Conservation (phyloP, 345 rosid species). For the Fremontodendron californicum region DNA sequence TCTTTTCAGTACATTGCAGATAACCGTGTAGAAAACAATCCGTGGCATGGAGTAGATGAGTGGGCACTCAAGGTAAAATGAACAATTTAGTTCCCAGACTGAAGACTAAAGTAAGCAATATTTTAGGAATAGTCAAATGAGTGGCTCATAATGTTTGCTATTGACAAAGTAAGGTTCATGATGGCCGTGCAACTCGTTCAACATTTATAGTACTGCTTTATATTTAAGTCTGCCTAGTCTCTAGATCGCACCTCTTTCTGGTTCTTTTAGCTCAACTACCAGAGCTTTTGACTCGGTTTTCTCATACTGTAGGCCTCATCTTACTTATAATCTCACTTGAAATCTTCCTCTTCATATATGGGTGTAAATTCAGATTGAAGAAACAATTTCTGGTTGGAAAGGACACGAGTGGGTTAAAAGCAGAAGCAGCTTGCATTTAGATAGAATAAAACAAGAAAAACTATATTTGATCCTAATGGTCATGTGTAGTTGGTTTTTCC, state of each 20-base stretch:
- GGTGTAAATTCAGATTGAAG: neutral
- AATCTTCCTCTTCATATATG: neutral
- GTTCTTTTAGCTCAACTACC: neutral
- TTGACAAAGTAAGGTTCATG: neutral
- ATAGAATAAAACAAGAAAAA: neutral
- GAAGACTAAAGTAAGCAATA: neutral
- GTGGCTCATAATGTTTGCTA: neutral
- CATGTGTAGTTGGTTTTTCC: neutral
- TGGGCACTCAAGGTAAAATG: conserved; percentile 79
- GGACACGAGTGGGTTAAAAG: neutral
- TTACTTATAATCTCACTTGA: neutral
- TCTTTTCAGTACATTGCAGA: conserved; percentile 75
- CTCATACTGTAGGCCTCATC: neutral
- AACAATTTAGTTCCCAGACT: neutral
- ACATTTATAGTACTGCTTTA: neutral
- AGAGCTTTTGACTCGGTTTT: neutral
- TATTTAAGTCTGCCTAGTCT: neutral
- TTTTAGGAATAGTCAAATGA: neutral
- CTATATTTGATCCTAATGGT: neutral
- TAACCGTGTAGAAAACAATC: conserved; percentile 62
- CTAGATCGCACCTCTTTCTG: neutral
- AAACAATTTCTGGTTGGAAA: neutral
- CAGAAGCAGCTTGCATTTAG: neutral
- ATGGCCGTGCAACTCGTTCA: neutral
- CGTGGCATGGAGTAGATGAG: conserved; percentile 80